phyloP scores from a whole-genome alignment of 345 rosid species.

The Alliaria petiolata region DNA sequence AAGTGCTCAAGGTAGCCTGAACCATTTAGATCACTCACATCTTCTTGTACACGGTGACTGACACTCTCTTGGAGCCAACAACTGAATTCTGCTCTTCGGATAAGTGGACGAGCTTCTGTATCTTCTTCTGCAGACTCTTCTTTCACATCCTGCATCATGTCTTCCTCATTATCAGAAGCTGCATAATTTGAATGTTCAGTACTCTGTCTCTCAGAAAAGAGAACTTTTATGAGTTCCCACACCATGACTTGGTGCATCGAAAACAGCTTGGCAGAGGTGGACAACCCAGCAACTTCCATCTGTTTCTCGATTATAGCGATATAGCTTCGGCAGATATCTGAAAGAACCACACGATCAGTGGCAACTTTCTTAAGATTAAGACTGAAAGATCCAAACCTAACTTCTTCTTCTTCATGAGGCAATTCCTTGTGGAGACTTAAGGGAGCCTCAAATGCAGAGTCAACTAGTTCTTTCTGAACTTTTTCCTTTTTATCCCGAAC shows the following conservation, averaged over 20 bases:
- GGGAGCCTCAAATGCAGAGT: conserved; percentile 68
- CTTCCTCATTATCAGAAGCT: conserved; percentile 82
- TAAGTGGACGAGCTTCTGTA: conserved; percentile 70
- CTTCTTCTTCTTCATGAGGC: conserved; percentile 52
- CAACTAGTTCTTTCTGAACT: conserved; percentile 67
- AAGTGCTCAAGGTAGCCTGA: conserved; percentile 74
- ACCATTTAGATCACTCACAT: conserved; percentile 68
- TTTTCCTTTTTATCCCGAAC: conserved; percentile 63
- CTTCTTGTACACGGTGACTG: conserved; percentile 86
- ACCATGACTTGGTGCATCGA: conserved; percentile 91
- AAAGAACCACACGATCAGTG: conserved; percentile 53
- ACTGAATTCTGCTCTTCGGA: conserved; percentile 94
- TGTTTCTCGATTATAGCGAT: conserved; percentile 75
- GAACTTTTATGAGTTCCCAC: conserved; percentile 96
- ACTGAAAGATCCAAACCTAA: conserved; percentile 61
- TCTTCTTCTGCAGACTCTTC: conserved; percentile 68
- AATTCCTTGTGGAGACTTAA: conserved; percentile 70
- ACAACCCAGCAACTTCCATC: conserved; percentile 68
- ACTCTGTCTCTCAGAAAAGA: conserved; percentile 71
- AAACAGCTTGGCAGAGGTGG: conserved; percentile 63
- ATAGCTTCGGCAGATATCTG: conserved; percentile 77
- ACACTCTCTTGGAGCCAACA: conserved; percentile 92
- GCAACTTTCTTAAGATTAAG: conserved; percentile 71
- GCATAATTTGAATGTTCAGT: conserved; percentile 48
- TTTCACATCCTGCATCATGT: conserved; percentile 77